Percentiles rank a stretch among this genome's conserved stretches.
phyloP scores from a whole-genome alignment of 2,329 filamentous ascomycete species.

The Colletotrichum lini region DNA sequence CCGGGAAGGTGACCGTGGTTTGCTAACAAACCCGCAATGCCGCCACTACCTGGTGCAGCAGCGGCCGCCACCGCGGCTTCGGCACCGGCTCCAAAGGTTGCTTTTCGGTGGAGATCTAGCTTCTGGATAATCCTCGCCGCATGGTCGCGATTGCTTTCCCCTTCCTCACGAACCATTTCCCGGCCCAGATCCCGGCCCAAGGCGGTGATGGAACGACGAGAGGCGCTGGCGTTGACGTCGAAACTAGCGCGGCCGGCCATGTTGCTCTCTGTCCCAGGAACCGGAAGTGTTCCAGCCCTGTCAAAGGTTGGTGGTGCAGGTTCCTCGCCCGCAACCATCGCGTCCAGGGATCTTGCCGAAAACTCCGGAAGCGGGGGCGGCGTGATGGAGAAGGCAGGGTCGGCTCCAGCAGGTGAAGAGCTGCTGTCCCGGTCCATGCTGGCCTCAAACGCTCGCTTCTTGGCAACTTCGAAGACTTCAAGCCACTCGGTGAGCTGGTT shows the following conservation, averaged over 20 bases:
- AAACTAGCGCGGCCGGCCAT: constrained; percentile 76
- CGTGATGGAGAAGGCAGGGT: constrained; percentile 92
- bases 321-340: constrained; percentile 70
- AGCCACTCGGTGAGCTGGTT: constrained; percentile 95
- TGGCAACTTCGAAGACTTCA: constrained; percentile 91
- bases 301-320: constrained; percentile 60
- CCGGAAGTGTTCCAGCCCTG: constrained; percentile 73
- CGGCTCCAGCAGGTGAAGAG: constrained; percentile 64
- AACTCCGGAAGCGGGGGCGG: constrained; percentile 92
- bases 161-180: constrained; percentile 72
- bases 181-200: constrained; percentile 62
- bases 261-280: constrained; percentile 73
- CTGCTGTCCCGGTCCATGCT: constrained; percentile 68
- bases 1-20: constrained; percentile 85
- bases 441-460: constrained; percentile 89
- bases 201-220: constrained; percentile 71
- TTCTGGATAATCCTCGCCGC: constrained; percentile 93
- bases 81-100: constrained; percentile 67
- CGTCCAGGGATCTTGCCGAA: constrained; percentile 82
- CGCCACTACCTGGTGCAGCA: constrained; percentile 64
- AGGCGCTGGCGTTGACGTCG: constrained; percentile 70
- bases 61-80: constrained; percentile 56
- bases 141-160: constrained; percentile 84
- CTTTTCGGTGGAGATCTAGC: constrained; percentile 88
- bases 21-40: constrained; percentile 88